A percentile compares a stretch with the other conserved stretches of the same genome.
Evolutionary conservation across 352 stramenopile genomes (phyloP).

Genomic region (Phytophthora hybrid): DNA sequence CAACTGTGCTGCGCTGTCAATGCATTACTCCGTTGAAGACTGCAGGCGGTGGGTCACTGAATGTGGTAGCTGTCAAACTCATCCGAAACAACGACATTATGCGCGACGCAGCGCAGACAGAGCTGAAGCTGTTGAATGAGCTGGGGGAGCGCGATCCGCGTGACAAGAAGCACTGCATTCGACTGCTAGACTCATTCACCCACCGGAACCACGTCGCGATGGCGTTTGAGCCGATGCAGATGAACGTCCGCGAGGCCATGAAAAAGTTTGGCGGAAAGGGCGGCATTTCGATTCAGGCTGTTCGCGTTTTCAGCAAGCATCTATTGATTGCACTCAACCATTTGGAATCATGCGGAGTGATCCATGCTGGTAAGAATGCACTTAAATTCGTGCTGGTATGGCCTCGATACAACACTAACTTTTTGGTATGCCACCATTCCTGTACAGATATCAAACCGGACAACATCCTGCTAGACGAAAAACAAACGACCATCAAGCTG

Average conservation of each 20-base stretch:
- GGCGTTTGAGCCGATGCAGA: conserved; percentile 97
- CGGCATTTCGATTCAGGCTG: conserved; percentile 86
- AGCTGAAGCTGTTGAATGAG: conserved; percentile 84
- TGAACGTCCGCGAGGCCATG: conserved; percentile 96
- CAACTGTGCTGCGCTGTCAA: conserved; percentile 96
- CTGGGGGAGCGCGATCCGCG: conserved; percentile 72
- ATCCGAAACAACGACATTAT: conserved; percentile 99
- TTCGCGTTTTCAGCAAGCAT: conserved; percentile 86
- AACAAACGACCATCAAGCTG: conserved; percentile 96
- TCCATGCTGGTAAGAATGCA: conserved; percentile 89
- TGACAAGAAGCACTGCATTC: conserved; percentile 89
- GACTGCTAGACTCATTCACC: conserved; percentile 87
- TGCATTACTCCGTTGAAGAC: conserved; percentile 51
- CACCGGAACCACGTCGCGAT: conserved; percentile 96
- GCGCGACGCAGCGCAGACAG: conserved; percentile 93
- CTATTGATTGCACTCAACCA: conserved; percentile 83
- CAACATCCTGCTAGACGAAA: conserved; percentile 97
- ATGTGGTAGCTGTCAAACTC: conserved; percentile 87
- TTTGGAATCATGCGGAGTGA: conserved; percentile 80
- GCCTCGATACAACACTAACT: conserved; percentile 3
- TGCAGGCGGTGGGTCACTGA: conserved; percentile 9
- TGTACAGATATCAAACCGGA: conserved; percentile 96
- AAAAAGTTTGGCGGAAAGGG: conserved; percentile 90
- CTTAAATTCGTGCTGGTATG: conserved; percentile 1
- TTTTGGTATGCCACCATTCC: conserved; percentile 2